A percentile compares a stretch with the other conserved stretches of the same genome.
These are phyloP conservation scores for Dentipellis sp. DNA, from an alignment of 768 basidiomycete species.

Conservation along the genomic window DNA sequence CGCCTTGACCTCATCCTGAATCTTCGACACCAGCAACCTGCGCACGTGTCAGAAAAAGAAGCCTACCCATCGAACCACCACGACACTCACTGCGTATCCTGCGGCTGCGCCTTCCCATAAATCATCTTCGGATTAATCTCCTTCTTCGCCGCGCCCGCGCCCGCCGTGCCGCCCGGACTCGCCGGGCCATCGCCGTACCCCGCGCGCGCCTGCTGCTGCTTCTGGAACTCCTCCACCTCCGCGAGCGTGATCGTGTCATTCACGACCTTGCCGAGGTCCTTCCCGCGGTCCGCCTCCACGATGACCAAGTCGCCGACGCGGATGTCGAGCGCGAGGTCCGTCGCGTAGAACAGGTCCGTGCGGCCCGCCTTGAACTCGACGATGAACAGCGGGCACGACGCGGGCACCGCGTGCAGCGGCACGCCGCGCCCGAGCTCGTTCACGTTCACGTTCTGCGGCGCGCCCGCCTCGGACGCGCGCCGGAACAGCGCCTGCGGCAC, in stretches of 20 bases:
- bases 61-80: not conserved
- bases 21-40: slow-evolving; percentile 72
- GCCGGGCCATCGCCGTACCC: slow-evolving; percentile 33
- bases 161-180: slow-evolving; percentile 34
- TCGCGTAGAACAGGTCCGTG: slow-evolving; percentile 89
- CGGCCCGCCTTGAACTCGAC: slow-evolving; percentile 97
- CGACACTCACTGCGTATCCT: slow-evolving; percentile 68
- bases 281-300: slow-evolving; percentile 93
- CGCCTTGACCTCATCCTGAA: slow-evolving; percentile 88
- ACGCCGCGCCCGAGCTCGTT: slow-evolving; percentile 81
- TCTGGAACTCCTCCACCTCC: slow-evolving; percentile 88
- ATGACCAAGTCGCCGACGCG: slow-evolving; percentile 88
- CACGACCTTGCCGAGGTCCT: slow-evolving; percentile 85
- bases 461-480: slow-evolving; percentile 30
- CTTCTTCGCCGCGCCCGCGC: slow-evolving; percentile 48
- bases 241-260: slow-evolving; percentile 85
- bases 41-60: slow-evolving; percentile 2
- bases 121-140: slow-evolving; percentile 98
- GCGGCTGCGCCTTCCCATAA: slow-evolving; percentile 74
- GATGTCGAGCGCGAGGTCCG: slow-evolving; percentile 55
- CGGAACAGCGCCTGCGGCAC: slow-evolving; percentile 22
- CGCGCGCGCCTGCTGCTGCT: slow-evolving; percentile 57
- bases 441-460: slow-evolving; percentile 18
- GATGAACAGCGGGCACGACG: slow-evolving; percentile 87
- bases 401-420: slow-evolving; percentile 73